Percentiles rank a stretch among this genome's conserved stretches.
Conservation (phyloP, 1,284 basidiomycete genomes). For the Ceratobasidium sp. region DNA sequence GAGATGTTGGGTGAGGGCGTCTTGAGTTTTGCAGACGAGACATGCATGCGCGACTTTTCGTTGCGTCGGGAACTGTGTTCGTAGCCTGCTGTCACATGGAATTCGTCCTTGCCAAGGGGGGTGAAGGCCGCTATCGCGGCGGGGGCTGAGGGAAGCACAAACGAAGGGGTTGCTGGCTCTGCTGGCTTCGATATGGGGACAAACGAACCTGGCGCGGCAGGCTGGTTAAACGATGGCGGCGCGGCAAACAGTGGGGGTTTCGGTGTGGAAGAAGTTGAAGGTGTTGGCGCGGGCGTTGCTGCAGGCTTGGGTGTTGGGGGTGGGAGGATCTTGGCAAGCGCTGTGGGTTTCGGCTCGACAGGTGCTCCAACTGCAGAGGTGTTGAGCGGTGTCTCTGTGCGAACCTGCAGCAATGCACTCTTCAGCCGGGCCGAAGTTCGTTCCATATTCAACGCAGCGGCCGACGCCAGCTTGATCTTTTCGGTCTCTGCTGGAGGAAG, state of each 20-base stretch:
- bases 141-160: constrained; percentile 5
- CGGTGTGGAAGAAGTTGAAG: constrained; percentile 1
- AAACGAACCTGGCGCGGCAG: constrained; percentile 3
- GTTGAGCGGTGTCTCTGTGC: constrained; percentile 68
- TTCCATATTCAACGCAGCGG: constrained; percentile 81
- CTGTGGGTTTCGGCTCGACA: constrained; percentile 6
- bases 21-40: constrained; percentile 33
- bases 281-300: neutral
- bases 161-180: neutral
- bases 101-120: constrained; percentile 33
- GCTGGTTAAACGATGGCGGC: neutral
- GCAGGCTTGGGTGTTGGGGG: constrained; percentile 6
- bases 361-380: constrained; percentile 55
- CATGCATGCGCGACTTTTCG: constrained; percentile 37
- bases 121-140: constrained; percentile 5
- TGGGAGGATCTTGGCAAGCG: constrained; percentile 14
- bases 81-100: constrained; percentile 32
- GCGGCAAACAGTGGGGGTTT: neutral
- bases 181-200: constrained; percentile 4
- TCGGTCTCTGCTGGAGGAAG: constrained; percentile 28
- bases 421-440: constrained; percentile 75
- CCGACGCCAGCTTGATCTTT: constrained; percentile 62
- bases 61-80: constrained; percentile 20
- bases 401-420: constrained; percentile 67
- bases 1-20: constrained; percentile 30